Evolutionary conservation across 2,329 filamentous ascomycete species (phyloP).

Genomic region (Trichoderma sp.): DNA sequence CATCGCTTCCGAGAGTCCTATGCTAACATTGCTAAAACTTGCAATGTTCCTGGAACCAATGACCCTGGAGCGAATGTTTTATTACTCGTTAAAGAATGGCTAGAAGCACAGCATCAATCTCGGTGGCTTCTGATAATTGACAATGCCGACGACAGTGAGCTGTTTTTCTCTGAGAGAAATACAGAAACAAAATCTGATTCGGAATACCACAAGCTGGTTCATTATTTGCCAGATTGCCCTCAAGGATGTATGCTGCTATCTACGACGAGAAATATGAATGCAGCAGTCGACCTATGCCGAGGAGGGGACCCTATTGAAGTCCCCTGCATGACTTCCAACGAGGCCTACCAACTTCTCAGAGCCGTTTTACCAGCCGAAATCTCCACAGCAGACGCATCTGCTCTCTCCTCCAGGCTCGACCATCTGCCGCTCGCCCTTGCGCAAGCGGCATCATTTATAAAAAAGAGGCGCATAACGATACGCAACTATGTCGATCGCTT

Average conservation of each 20-base stretch:
- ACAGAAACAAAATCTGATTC: neutral
- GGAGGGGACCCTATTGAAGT: conserved; percentile 32
- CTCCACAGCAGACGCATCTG: conserved; percentile 16
- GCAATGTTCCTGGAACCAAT: conserved; percentile 30
- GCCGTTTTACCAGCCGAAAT: conserved; percentile 25
- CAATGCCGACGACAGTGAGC: conserved; percentile 27
- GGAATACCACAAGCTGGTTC: neutral
- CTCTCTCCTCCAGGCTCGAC: conserved; percentile 34
- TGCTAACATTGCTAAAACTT: conserved; percentile 33
- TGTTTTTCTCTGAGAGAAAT: conserved; percentile 2
- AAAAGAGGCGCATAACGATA: conserved; percentile 33
- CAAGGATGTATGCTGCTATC: conserved; percentile 36
- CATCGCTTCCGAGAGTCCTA: conserved; percentile 36
- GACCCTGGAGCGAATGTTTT: conserved; percentile 31
- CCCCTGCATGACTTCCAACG: conserved; percentile 33
- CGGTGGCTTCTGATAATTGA: conserved; percentile 30
- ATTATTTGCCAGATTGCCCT: conserved; percentile 34
- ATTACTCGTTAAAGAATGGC: conserved; percentile 34
- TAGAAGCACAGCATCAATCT: conserved; percentile 29
- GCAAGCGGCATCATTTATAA: conserved; percentile 41
- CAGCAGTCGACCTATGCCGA: conserved; percentile 30
- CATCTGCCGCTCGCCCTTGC: conserved; percentile 39
- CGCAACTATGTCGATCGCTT: conserved; percentile 35
- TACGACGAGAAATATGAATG: conserved; percentile 38
- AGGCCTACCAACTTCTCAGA: conserved; percentile 34